phyloP scores from a whole-genome alignment of 345 rosid species.

The Erysimum cheiranthoides region DNA sequence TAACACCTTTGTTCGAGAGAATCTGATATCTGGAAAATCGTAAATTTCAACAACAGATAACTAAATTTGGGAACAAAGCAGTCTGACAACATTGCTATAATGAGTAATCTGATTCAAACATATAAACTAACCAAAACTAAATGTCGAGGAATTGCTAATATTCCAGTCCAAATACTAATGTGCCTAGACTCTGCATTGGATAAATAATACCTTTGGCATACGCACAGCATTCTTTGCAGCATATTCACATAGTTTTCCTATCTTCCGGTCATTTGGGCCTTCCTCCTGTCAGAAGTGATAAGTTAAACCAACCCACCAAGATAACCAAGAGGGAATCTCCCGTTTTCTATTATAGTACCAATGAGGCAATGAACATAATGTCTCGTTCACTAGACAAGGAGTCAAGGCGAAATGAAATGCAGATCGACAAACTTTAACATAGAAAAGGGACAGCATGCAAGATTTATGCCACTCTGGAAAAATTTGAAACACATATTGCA shows the following conservation, averaged over 20 bases:
- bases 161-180: not conserved
- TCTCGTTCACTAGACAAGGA: conserved; percentile 4
- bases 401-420: conserved; percentile 21
- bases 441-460: conserved; percentile 4
- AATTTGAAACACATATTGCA: conserved; percentile 14
- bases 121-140: not conserved
- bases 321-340: conserved; percentile 15
- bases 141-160: not conserved
- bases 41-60: conserved; percentile 35
- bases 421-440: not conserved
- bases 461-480: not conserved
- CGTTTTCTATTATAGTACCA: not conserved
- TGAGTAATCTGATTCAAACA: conserved; percentile 12
- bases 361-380: conserved; percentile 8
- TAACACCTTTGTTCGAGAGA: conserved; percentile 96
- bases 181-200: conserved; percentile 20
- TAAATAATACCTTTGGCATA: conserved; percentile 79
- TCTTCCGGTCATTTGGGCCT: conserved; percentile 89
- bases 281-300: conserved; percentile 64
- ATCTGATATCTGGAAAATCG: conserved; percentile 68
- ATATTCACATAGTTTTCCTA: conserved; percentile 94
- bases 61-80: conserved; percentile 12
- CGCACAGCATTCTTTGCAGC: conserved; percentile 91
- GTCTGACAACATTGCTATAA: conserved; percentile 3
- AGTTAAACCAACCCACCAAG: conserved; percentile 1